Percentiles rank a stretch among this genome's conserved stretches.
Evolutionary conservation across 805 yeast genomes (phyloP).

Genomic region (Yarrowia sp.): DNA sequence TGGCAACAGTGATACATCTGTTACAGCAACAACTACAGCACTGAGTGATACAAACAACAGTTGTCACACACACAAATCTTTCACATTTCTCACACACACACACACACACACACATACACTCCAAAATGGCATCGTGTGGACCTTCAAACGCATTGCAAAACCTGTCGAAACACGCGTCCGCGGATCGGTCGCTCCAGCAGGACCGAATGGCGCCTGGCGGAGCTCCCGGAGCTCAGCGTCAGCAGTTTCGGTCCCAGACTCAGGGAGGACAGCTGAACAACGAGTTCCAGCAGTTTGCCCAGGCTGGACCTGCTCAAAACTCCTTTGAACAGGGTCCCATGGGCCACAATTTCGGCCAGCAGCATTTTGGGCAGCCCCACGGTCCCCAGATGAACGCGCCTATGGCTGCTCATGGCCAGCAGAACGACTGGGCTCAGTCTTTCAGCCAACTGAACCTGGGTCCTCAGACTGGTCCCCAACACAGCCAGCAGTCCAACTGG

Average conservation of each 20-base stretch:
- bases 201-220: slow-evolving; percentile 28
- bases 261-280: slow-evolving; percentile 10
- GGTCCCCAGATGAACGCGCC: not conserved
- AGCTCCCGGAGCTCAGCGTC: slow-evolving; percentile 16
- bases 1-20: not conserved
- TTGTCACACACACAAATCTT: not conserved
- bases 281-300: slow-evolving; percentile 39
- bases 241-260: slow-evolving; percentile 32
- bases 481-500: slow-evolving; percentile 30
- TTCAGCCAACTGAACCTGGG: slow-evolving; percentile 30
- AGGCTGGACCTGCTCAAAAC: slow-evolving; percentile 26
- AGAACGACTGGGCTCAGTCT: slow-evolving; percentile 18
- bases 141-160: slow-evolving; percentile 47
- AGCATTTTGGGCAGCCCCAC: not conserved
- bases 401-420: slow-evolving; percentile 6
- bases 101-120: not conserved
- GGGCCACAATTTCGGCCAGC: slow-evolving; percentile 11
- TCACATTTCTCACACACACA: not conserved
- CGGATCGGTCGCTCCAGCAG: slow-evolving; percentile 41
- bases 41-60: not conserved
- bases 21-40: not conserved
- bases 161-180: slow-evolving; percentile 45
- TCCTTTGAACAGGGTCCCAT: not conserved
- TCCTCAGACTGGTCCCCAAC: slow-evolving; percentile 9
- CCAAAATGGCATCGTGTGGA: slow-evolving; percentile 45